Percentiles rank a stretch among this genome's conserved stretches.
Conservation (phyloP, 129 eudicot genomes). For the Centella asiatica region DNA sequence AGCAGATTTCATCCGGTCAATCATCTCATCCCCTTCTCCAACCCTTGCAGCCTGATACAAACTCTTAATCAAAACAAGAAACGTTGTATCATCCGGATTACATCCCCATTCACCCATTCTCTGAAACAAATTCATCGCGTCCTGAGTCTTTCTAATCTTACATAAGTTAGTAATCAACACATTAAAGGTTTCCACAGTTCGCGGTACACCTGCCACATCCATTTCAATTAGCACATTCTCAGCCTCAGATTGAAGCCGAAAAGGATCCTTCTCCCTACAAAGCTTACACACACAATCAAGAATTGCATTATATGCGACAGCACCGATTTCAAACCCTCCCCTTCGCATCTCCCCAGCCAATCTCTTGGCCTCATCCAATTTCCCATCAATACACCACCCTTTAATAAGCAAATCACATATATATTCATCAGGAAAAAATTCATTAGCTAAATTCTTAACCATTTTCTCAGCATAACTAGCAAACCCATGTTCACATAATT, state of each 20-base stretch:
- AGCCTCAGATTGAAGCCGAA: slow-evolving; percentile 54
- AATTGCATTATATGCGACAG: slow-evolving; percentile 56
- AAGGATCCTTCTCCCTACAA: slow-evolving; percentile 82
- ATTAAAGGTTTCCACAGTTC: slow-evolving; percentile 79
- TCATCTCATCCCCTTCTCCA: slow-evolving; percentile 94
- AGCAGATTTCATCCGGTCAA: slow-evolving; percentile 83
- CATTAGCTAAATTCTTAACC: slow-evolving; percentile 60
- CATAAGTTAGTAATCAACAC: slow-evolving; percentile 66
- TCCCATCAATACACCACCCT: slow-evolving; percentile 93
- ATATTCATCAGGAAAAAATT: slow-evolving; percentile 82
- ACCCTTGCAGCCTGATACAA: slow-evolving; percentile 92
- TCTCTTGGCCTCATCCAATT: slow-evolving; percentile 77
- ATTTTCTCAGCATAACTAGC: slow-evolving; percentile 89
- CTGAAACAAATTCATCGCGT: slow-evolving; percentile 55
- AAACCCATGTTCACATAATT: slow-evolving; percentile 65
- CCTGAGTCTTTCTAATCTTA: slow-evolving; percentile 63
- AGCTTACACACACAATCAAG: slow-evolving; percentile 87
- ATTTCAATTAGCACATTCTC: slow-evolving; percentile 67
- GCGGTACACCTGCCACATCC: slow-evolving; percentile 90
- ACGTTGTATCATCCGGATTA: slow-evolving; percentile 67
- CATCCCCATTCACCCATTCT: slow-evolving; percentile 97
- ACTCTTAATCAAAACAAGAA: slow-evolving; percentile 64
- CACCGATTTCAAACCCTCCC: slow-evolving; percentile 82
- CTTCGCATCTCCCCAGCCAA: slow-evolving; percentile 74
- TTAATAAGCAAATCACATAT: slow-evolving; percentile 66